These are phyloP conservation scores for Pleomassaria siparia DNA, from an alignment of 2,329 filamentous ascomycete genomes.

Conservation along the genomic window DNA sequence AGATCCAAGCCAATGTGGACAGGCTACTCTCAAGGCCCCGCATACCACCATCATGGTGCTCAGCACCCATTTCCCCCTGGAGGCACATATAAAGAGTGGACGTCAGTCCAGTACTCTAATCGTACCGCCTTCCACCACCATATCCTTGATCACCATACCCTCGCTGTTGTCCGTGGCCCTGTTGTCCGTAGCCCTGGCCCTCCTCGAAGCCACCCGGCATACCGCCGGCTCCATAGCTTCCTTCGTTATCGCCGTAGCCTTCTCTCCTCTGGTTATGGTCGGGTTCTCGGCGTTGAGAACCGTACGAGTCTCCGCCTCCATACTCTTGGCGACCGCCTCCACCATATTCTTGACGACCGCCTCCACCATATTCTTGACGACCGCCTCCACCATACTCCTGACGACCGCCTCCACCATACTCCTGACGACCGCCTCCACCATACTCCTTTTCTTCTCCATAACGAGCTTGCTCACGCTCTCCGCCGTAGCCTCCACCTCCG, in stretches of 20 bases:
- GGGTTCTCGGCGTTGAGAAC: neutral
- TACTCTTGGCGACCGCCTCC: constrained; percentile 3
- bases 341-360: constrained; percentile 8
- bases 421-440: constrained; percentile 10
- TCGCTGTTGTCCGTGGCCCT: neutral
- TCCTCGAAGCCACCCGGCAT: neutral
- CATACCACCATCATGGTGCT: too few relatives aligned
- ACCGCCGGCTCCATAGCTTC: neutral
- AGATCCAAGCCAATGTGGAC: too few relatives aligned
- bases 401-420: constrained; percentile 7
- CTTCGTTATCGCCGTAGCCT: neutral
- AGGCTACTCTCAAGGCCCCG: too few relatives aligned
- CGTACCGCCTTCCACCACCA: constrained; percentile 2
- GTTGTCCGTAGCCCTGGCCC: neutral
- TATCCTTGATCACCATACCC: constrained; percentile 1
- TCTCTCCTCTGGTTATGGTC: neutral
- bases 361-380: constrained; percentile 8
- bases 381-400: neutral
- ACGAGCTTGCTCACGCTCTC: constrained; percentile 26
- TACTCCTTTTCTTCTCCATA: constrained; percentile 22
- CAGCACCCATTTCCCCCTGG: neutral
- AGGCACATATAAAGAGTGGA: neutral
- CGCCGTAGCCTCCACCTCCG: constrained; percentile 7
- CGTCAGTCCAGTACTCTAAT: neutral
- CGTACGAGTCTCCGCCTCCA: constrained; percentile 3